Evolutionary conservation across 768 basidiomycete genomes (phyloP).

Genomic region (Chiua virens): DNA sequence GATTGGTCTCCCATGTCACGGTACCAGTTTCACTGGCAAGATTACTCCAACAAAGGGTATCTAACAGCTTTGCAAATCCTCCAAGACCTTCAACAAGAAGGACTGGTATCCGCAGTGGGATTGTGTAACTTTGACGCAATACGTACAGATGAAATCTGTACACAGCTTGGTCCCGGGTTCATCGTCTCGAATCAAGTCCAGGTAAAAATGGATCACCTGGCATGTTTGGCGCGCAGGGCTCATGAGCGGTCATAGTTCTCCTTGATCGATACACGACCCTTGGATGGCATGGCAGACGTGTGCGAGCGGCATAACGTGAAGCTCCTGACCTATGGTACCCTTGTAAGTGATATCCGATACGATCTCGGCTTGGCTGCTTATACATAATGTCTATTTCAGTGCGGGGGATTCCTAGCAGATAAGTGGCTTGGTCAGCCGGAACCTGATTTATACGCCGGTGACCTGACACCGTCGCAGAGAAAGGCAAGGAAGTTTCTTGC

Average conservation of each 20-base stretch:
- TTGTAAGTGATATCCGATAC: constrained; percentile 52
- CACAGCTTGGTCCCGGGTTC: constrained; percentile 63
- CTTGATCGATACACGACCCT: constrained; percentile 73
- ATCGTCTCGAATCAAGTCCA: constrained; percentile 85
- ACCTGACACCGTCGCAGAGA: constrained; percentile 78
- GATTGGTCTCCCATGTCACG: neutral
- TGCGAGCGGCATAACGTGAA: constrained; percentile 73
- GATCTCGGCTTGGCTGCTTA: neutral
- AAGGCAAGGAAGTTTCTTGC: constrained; percentile 48
- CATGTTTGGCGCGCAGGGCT: neutral
- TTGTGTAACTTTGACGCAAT: constrained; percentile 81
- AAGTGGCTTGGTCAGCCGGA: constrained; percentile 67
- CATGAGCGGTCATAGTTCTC: constrained; percentile 59
- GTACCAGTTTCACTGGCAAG: constrained; percentile 77
- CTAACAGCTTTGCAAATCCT: constrained; percentile 51
- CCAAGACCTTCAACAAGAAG: constrained; percentile 56
- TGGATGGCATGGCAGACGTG: constrained; percentile 75
- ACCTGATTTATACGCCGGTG: constrained; percentile 67
- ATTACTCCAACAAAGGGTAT: constrained; percentile 54
- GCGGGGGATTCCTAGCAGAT: constrained; percentile 81
- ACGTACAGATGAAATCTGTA: constrained; percentile 78
- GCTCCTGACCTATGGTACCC: constrained; percentile 77
- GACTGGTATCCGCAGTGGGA: constrained; percentile 64
- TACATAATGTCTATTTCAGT: constrained; percentile 43
- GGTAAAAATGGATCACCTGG: constrained; percentile 39